These are phyloP conservation scores for Linderina pennispora DNA, from an alignment of 192 early-diverging fungal genomes.

Conservation along the genomic window DNA sequence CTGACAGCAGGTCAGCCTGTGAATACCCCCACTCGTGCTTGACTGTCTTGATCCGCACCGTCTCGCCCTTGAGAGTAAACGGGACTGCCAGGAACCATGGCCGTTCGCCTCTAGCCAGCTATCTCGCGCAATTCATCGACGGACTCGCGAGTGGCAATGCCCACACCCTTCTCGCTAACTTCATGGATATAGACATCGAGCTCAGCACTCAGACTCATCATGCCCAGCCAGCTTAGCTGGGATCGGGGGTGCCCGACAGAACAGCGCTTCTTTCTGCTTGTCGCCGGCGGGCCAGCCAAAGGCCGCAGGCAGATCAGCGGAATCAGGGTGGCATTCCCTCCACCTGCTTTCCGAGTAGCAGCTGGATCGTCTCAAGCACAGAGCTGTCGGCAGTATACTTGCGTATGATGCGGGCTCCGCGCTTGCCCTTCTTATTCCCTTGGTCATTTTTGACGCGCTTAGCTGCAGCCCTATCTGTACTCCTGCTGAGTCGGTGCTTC, in stretches of 20 bases:
- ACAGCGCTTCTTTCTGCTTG: slow-evolving; percentile 15
- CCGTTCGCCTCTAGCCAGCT: slow-evolving; percentile 11
- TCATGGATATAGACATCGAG: slow-evolving; percentile 34
- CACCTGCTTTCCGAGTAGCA: slow-evolving; percentile 20
- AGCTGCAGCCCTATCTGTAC: slow-evolving; percentile 4
- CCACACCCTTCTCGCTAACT: slow-evolving; percentile 31
- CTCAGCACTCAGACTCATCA: slow-evolving; percentile 18
- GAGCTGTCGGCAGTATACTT: slow-evolving; percentile 29
- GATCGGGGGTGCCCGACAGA: slow-evolving; percentile 23
- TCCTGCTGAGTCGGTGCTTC: not conserved
- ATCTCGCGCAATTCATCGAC: slow-evolving; percentile 16
- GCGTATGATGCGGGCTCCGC: slow-evolving; percentile 8
- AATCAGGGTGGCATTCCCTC: not conserved
- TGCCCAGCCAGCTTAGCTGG: slow-evolving; percentile 34
- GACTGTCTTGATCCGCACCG: slow-evolving; percentile 24
- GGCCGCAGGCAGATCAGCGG: slow-evolving; percentile 1
- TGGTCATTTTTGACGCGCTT: slow-evolving; percentile 23
- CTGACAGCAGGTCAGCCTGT: slow-evolving; percentile 26
- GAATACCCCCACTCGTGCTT: slow-evolving; percentile 46
- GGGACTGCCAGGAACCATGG: slow-evolving; percentile 36
- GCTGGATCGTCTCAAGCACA: slow-evolving; percentile 26
- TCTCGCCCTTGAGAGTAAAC: slow-evolving; percentile 35
- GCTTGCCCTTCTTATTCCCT: not conserved
- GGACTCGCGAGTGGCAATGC: slow-evolving; percentile 35
- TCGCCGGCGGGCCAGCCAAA: slow-evolving; percentile 35